These are phyloP conservation scores for Barnettozyma sucrosica DNA, from an alignment of 805 yeast species.

Conservation along the genomic window DNA sequence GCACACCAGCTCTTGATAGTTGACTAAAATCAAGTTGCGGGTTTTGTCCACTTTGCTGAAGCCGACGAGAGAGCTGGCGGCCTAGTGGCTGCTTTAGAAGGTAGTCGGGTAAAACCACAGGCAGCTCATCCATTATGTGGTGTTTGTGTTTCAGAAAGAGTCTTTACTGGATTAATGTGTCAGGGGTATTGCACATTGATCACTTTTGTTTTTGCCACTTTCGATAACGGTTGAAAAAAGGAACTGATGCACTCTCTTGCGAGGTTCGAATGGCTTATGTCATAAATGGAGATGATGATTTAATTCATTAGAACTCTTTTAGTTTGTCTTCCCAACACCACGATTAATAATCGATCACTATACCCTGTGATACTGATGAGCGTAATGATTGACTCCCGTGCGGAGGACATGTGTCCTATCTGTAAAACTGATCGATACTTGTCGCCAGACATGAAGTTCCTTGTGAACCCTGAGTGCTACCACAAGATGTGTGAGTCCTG, in stretches of 20 bases:
- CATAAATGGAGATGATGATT: not conserved
- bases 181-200: not conserved
- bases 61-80: not conserved
- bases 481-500: slow-evolving; percentile 97
- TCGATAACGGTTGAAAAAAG: too few species aligned
- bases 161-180: not conserved
- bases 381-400: slow-evolving; percentile 6
- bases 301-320: not conserved
- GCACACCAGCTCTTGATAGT: slow-evolving; percentile 2
- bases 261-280: not conserved
- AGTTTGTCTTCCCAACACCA: not conserved
- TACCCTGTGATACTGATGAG: not conserved
- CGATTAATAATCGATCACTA: not conserved
- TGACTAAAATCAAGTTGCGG: not conserved
- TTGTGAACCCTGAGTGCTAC: slow-evolving; percentile 95
- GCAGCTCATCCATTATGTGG: not conserved
- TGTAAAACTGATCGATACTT: slow-evolving; percentile 93
- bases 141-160: not conserved
- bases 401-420: slow-evolving; percentile 89
- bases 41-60: not conserved
- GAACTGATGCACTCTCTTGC: too few species aligned
- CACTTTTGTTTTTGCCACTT: not conserved
- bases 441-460: slow-evolving; percentile 87
- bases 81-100: slow-evolving; percentile 1
- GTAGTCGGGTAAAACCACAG: slow-evolving; percentile 3